A percentile compares a stretch with the other conserved stretches of the same genome.
Evolutionary conservation across 1,284 basidiomycete genomes (phyloP).

Genomic region (Heterobasidion occidentale): DNA sequence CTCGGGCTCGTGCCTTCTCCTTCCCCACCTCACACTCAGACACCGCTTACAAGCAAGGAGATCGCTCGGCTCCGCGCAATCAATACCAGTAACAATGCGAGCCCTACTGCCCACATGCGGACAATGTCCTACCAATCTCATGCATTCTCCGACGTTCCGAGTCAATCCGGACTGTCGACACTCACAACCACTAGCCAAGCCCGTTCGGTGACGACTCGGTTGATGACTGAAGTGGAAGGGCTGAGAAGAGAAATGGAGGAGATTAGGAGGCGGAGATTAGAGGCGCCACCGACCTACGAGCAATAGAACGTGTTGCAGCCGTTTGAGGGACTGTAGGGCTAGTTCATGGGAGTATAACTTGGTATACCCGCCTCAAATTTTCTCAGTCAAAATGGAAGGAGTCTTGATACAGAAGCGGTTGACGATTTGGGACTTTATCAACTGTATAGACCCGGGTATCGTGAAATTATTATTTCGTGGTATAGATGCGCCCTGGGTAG

Average conservation of each 20-base stretch:
- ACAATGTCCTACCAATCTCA: neutral
- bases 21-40: neutral
- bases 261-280: constrained; percentile 13
- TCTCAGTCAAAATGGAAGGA: too few relatives aligned
- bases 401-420: too few relatives aligned
- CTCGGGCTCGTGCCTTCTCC: constrained; percentile 17
- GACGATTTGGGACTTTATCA: too few relatives aligned
- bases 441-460: too few relatives aligned
- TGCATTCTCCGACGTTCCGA: neutral
- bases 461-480: too few relatives aligned
- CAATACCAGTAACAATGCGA: neutral
- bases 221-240: constrained; percentile 15
- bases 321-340: too few relatives aligned
- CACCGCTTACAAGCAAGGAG: constrained; percentile 5
- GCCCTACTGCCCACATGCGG: neutral
- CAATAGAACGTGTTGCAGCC: neutral
- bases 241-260: constrained; percentile 16
- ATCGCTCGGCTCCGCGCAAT: constrained; percentile 1
- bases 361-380: too few relatives aligned
- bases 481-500: too few relatives aligned
- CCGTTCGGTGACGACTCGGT: neutral
- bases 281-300: constrained; percentile 13
- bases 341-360: too few relatives aligned
- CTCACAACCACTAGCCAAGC: neutral
- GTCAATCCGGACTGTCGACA: too few relatives aligned